Evolutionary conservation across 2,329 filamentous ascomycete species (phyloP), one percentile per base, ranked within the genome.

Genomic region (Penicillium sp.): DNA sequence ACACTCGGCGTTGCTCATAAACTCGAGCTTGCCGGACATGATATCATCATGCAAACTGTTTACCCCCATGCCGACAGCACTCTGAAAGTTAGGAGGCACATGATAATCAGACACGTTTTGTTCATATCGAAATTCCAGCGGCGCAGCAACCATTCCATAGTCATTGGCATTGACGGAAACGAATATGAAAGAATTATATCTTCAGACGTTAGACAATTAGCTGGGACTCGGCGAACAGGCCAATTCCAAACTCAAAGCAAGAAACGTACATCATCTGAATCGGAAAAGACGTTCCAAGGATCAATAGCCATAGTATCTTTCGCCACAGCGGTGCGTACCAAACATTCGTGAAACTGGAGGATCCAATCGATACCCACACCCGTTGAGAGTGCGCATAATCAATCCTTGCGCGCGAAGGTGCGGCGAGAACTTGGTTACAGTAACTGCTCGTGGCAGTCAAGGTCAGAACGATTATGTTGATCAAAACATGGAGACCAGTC

Each of bases 371-470:
- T 11, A 50, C 27, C 47, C 47, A 50, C 10, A 35, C 32, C 9
- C 47, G 11, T 14, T 50, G 18, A 26, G 36, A 23, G 16, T 50
- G 47, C 7, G 47, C 47, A 16, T 23, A 23, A 29, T 50, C 39
- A 23, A 44, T 34, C 13, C 32, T 27, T 35, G 26, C 27, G 18
- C 39, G 47, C 5, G 47, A 50, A 1, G 47, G 39, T n/a, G 47
- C 47, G 3, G 32, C 27, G 3, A 50, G 19, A 32, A 50, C 19
- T 26, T 32, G 29, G 10, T 39, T 41, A 19, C 47, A 43, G 19
- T 50, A 50, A 11, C 47, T 50, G 30, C 47, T 50, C 5, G 47
- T 50, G 13, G 47, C 39, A 9, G 19, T 27, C 11, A 50, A 18
- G 7, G 38, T 43, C 23, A 50, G 13, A 19, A 32, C 26, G 10